Evolutionary conservation across 768 basidiomycete genomes (phyloP), one percentile per base, ranked within the genome.

Genomic region (Hericium rajendrae): DNA sequence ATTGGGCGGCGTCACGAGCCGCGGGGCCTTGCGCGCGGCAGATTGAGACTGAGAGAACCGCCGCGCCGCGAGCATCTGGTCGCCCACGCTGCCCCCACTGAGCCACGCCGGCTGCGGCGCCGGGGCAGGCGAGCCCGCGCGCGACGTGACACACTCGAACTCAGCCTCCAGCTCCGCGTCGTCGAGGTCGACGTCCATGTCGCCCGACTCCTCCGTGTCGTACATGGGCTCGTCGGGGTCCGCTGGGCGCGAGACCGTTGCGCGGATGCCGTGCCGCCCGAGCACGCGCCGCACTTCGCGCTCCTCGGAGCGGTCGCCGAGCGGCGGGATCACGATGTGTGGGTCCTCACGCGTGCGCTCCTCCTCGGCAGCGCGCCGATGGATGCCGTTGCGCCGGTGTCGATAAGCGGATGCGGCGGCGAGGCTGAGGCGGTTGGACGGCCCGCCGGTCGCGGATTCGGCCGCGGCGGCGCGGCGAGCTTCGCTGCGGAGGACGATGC

Each of bases 271-370:
- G 65, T 78, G 80, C 5, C 75, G 72, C 16, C 76, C 74, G 55
- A 85, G 70, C 48, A 83, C 68, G 43, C 78, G 76, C 61, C 80
- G 76, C 39, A 85, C 77, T 59, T 83, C 79, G 64, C 76, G 74
- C 67, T 85, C 84, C 16, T 81, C 37, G 37, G 11, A 11, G 26
- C 10, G 48, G 18, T 49, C 48, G 48, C 48, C 48, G 9, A 49
- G 18, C 48, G 48, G 48, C 40, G 40, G 40, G 11, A 41, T 41
- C 15, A 41, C 40, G 40, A 41, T 18, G 40, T 15, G 40, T 6
- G 13, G 15, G 40, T 18, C 18, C 6, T 41, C 12, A 11, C 13
- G 40, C 40, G 13, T 4, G 40, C 40, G 13, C 15, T 41, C 12
- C 58, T 26, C 40, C 3, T 54, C 37, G 20, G 54, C 24, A 18